Evolutionary conservation across 371 early-diverging fungal species (phyloP).

Genomic region (Entomophthora muscae): DNA sequence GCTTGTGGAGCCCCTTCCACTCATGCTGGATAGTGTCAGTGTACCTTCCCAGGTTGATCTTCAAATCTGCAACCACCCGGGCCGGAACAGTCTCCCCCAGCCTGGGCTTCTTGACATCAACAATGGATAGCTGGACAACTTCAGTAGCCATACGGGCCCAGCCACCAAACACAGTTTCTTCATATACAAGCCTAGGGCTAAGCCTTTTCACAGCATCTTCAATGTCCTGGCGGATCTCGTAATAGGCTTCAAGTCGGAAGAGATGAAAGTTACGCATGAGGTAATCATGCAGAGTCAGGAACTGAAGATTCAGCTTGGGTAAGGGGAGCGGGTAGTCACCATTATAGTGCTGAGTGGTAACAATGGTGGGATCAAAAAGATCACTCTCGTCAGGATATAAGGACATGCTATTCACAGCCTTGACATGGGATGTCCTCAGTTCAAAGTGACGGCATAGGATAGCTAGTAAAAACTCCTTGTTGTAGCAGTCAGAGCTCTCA

Average conservation of each 20-base stretch:
- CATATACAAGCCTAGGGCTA: conserved; percentile 24
- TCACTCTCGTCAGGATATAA: conserved; percentile 66
- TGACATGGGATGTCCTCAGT: conserved; percentile 41
- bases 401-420: conserved; percentile 43
- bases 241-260: conserved; percentile 55
- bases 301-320: conserved; percentile 87
- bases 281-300: conserved; percentile 80
- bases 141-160: conserved; percentile 83
- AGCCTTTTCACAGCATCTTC: conserved; percentile 72
- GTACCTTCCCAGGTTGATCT: conserved; percentile 38
- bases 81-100: conserved; percentile 58
- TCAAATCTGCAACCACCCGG: conserved; percentile 54
- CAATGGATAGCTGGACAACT: conserved; percentile 36
- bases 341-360: conserved; percentile 36
- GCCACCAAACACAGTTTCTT: conserved; percentile 62
- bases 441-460: conserved; percentile 34
- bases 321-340: conserved; percentile 53
- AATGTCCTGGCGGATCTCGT: conserved; percentile 73
- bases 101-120: conserved; percentile 53
- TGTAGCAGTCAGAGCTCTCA: conserved; percentile 13
- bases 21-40: conserved; percentile 52
- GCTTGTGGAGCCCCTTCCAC: conserved; percentile 72
- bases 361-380: conserved; percentile 22
- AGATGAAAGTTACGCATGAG: conserved; percentile 69
- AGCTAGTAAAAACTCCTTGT: conserved; percentile 26